Base-by-base conservation (phyloP, 768 basidiomycete genomes). In the Tylopilus sp. region DNA sequence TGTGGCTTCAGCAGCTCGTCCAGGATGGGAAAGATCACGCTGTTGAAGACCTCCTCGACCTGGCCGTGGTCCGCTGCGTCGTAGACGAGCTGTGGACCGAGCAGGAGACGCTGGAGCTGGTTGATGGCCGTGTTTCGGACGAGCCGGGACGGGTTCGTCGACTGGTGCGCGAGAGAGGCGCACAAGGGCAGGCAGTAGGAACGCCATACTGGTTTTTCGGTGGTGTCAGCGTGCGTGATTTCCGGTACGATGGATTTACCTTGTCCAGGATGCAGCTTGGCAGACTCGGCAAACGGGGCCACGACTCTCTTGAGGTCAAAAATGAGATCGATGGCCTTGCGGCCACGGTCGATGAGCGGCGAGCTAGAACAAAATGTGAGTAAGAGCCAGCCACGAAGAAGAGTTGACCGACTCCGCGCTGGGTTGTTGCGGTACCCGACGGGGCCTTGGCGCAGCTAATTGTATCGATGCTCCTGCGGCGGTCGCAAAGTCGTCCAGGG, bases 1-100 rank as follows among this genome's bases (percentile, higher is more conserved):
- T 93, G 86, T 1, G 90, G 86, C 62, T 89, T 91, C 57, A 98
- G 74, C 17, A 99, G 77, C 58, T 96, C 95, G 56, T 98, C 94
- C 28, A 98, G 71, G 36, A 98, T 80, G 5, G 94, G 95, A 72
- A 97, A 97, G 34, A 98, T 73, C 50, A 96, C 86, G 31, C 83
- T 79, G 67, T 92, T 89, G 75, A 98, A 97, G 21, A 95, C 79
- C 54, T 92, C 86, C 55, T 88, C 84, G 30, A 93, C 80, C 62
- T 89, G 82, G 2, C 56, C 67, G 24, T 82, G 79, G 51, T 85
- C 79, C 24, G 79, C 74, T 28, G 81, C 78, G 51, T 83, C 79
- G 22, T 85, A 74, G 10, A 79, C 66, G 45, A 92, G 70, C 46
- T 89, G 82, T 11, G 88, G 86, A 3, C 91, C 88, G 26, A 96